These are phyloP conservation scores for Biscogniauxia mediterranea DNA, from an alignment of 2,329 filamentous ascomycete species.

Conservation along the genomic window DNA sequence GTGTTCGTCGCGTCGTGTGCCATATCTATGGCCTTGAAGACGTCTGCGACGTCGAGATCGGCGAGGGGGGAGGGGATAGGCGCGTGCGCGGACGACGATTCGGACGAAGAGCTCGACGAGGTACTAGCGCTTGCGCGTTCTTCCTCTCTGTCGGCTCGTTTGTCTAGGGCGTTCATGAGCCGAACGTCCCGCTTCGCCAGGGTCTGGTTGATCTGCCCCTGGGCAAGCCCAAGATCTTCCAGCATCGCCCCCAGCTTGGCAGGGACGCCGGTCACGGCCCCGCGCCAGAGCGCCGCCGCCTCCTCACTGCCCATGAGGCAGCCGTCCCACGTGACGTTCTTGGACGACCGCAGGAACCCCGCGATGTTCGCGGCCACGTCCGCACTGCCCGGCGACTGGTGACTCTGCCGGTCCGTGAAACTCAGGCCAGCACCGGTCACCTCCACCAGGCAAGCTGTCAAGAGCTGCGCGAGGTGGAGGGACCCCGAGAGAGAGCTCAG, in stretches of 20 bases:
- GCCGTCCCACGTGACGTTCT: not conserved
- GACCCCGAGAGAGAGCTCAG: not conserved
- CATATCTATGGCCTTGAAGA: not conserved
- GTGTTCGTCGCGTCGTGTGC: not conserved
- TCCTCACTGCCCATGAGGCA: too few relatives aligned
- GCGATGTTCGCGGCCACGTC: not conserved
- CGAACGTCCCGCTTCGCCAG: not conserved
- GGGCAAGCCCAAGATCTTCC: not conserved
- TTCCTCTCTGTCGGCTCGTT: not conserved
- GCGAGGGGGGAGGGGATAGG: too few relatives aligned
- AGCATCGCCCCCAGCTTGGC: not conserved
- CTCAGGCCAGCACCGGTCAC: not conserved
- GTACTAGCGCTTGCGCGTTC: not conserved
- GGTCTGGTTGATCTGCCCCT: not conserved
- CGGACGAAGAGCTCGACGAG: not conserved
- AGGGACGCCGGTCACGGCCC: not conserved
- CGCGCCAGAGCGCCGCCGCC: not conserved
- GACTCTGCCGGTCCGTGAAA: not conserved
- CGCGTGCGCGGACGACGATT: not conserved
- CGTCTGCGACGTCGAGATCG: not conserved
- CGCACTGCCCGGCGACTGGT: not conserved
- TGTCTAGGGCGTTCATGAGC: not conserved
- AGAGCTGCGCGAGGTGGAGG: not conserved
- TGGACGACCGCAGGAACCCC: not conserved
- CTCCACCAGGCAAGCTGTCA: not conserved